Conservation (phyloP, 2,329 filamentous ascomycete genomes). For the Penicillium sp. region DNA sequence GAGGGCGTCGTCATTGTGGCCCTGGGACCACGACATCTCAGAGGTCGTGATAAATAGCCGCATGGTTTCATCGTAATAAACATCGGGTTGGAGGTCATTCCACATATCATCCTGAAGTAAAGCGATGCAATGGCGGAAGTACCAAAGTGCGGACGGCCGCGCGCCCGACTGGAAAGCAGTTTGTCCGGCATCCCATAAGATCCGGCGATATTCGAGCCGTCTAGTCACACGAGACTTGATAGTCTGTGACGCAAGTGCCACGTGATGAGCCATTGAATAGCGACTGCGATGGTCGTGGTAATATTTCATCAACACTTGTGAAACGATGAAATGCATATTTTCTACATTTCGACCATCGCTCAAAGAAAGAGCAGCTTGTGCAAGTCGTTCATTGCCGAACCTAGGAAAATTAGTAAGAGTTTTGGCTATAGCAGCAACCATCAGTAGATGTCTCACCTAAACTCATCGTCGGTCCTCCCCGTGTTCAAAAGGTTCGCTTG, state of each 20-base stretch:
- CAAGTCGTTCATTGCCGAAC: conserved; percentile 85
- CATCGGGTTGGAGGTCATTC: conserved; percentile 67
- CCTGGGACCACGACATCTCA: conserved; percentile 79
- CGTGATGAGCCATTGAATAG: conserved; percentile 76
- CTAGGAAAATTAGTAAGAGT: conserved; percentile 37
- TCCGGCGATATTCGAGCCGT: conserved; percentile 67
- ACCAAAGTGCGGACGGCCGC: conserved; percentile 76
- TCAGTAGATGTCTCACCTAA: conserved; percentile 47
- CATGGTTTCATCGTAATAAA: conserved; percentile 82
- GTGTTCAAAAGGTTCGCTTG: conserved; percentile 78
- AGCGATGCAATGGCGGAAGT: conserved; percentile 72
- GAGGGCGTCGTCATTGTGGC: conserved; percentile 66
- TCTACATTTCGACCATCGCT: conserved; percentile 64
- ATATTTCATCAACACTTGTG: conserved; percentile 75
- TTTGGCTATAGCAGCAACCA: neutral
- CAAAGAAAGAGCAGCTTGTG: conserved; percentile 70
- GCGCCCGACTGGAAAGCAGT: conserved; percentile 79
- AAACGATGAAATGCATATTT: conserved; percentile 90
- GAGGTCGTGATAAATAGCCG: conserved; percentile 75
- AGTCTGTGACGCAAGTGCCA: conserved; percentile 73
- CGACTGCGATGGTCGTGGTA: conserved; percentile 61
- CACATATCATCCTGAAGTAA: conserved; percentile 81
- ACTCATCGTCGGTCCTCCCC: conserved; percentile 80
- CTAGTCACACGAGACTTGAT: conserved; percentile 65
- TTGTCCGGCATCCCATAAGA: conserved; percentile 77